Conservation (phyloP, 1,284 basidiomycete genomes). For the Rhodotorula mucilaginosa region DNA sequence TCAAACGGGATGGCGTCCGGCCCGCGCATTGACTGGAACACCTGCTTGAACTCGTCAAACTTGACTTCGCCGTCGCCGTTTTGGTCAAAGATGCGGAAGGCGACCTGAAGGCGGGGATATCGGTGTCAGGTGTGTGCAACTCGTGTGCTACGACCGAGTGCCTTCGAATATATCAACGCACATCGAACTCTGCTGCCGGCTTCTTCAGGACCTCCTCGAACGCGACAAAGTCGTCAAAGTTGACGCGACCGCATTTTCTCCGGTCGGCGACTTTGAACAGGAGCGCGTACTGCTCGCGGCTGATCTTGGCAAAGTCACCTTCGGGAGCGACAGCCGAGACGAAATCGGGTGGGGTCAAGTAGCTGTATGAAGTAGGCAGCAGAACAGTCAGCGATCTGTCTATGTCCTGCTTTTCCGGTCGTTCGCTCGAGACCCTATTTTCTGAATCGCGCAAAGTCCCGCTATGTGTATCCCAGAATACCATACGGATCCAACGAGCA, state of each 20-base stretch:
- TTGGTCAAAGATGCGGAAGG: constrained; percentile 92
- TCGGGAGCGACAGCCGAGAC: constrained; percentile 87
- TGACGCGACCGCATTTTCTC: constrained; percentile 71
- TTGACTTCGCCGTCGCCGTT: constrained; percentile 84
- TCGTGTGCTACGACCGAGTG: constrained; percentile 62
- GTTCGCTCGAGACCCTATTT: too few species aligned
- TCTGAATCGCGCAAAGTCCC: too few species aligned
- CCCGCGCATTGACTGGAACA: constrained; percentile 76
- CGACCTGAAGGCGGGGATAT: constrained; percentile 59
- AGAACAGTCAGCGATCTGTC: too few species aligned
- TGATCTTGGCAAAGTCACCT: constrained; percentile 77
- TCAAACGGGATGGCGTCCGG: constrained; percentile 84
- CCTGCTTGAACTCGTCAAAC: constrained; percentile 88
- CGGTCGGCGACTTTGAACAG: constrained; percentile 86
- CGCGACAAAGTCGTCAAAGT: constrained; percentile 90
- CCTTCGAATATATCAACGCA: constrained; percentile 27
- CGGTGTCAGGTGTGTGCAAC: constrained; percentile 82
- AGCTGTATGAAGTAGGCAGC: constrained; percentile 55
- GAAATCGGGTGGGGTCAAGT: constrained; percentile 76
- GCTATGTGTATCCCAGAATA: too few species aligned
- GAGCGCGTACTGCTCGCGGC: constrained; percentile 69
- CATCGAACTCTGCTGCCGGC: constrained; percentile 44
- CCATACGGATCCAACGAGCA: not conserved
- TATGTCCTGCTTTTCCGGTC: not conserved
- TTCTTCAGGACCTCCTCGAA: constrained; percentile 82